A percentile compares a stretch with the other conserved stretches of the same genome.
phyloP scores from a whole-genome alignment of 2,329 filamentous ascomycete genomes.

The Pseudocercospora pini-densiflorae region DNA sequence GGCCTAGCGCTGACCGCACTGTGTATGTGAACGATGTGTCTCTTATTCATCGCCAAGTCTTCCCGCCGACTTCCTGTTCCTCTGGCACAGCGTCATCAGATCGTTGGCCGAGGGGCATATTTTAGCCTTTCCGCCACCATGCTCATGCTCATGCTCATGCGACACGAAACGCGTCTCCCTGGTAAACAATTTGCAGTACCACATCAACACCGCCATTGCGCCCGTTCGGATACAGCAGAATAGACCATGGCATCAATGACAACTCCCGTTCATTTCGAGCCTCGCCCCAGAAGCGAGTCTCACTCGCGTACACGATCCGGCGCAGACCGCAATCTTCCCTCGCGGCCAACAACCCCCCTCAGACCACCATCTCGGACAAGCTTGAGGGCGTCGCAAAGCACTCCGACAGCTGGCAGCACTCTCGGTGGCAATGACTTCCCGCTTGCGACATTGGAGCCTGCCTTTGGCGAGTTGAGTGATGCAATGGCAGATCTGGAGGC shows the following conservation, averaged over 20 bases:
- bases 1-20: not conserved
- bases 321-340: constrained; percentile 51
- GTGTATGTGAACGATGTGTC: not conserved
- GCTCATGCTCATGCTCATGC: not conserved
- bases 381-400: constrained; percentile 72
- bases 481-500: constrained; percentile 94
- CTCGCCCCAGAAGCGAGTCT: constrained; percentile 24
- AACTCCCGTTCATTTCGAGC: not conserved
- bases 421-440: constrained; percentile 63
- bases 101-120: not conserved
- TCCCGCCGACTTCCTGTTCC: not conserved
- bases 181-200: not conserved
- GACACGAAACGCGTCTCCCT: constrained; percentile 3
- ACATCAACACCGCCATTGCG: not conserved
- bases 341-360: constrained; percentile 88
- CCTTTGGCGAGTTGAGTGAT: constrained; percentile 91
- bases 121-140: not conserved
- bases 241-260: constrained; percentile 23
- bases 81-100: not conserved
- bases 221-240: not conserved
- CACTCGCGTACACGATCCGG: constrained; percentile 53
- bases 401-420: constrained; percentile 42
- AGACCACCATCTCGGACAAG: constrained; percentile 89
- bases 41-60: not conserved
- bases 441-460: constrained; percentile 81